Evolutionary conservation across 1,284 basidiomycete species (phyloP), one percentile per base, ranked within the genome.

Genomic region (Ustilago bromivora): DNA sequence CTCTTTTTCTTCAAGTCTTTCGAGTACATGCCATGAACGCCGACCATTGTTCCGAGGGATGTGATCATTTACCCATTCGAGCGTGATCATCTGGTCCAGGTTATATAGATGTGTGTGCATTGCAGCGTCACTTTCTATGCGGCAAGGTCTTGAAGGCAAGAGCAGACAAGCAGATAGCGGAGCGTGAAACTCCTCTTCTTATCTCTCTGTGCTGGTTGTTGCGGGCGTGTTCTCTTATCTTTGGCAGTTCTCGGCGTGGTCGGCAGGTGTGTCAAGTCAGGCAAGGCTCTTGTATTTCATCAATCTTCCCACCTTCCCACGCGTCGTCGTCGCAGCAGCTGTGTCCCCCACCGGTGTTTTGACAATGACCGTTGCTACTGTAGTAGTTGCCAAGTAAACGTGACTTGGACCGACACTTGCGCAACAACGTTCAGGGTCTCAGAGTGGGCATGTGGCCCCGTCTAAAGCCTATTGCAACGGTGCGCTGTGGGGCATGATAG

Each of bases 61-160:
- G 49, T 7, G 49, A 51, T 51, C 49, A 31, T 17, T 34, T 17
- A 51, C 5, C 13, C 31, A 19, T 19, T 46, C 43, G n/a, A 46
- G 43, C 43, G 23, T 28, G 4, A 32, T 31, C 28, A 23, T 3
- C 7, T 32, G 23, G 23, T 51, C 23, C 6, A 31, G 52, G 3
- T 54, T 54, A 54, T 54, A 54, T 54, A 54, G 34, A 35, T 54
- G 52, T 54, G 46, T 17, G 34, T 54, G 52, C 35, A 46, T 51
- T 51, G 49, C 49, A 31, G 28, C 49, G 31, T 11, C 49, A 12
- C 49, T 19, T 8, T 51, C 28, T n/a, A 32, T 32, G 43, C 43
- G 19, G 43, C n/a, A 46, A 46, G 23, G 49, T 32, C 31, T 7
- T 32, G 3, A 19, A 38, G 17, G 52, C 1, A 13, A n/a, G 52